Conservation (phyloP, 2,329 filamentous ascomycete genomes). For the Rhinocladiella mackenziei region DNA sequence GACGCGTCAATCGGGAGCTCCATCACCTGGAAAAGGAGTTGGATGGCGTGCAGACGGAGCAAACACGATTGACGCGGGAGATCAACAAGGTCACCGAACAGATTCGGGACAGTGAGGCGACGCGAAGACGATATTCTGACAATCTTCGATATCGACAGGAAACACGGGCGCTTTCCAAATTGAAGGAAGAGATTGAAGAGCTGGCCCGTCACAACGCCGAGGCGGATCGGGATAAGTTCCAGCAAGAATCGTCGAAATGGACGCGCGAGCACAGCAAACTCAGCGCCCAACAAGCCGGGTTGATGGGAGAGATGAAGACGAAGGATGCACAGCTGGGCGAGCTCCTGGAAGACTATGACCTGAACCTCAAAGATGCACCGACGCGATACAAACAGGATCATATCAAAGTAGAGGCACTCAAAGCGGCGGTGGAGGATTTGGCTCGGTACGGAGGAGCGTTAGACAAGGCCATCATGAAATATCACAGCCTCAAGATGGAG, state of each 20-base stretch:
- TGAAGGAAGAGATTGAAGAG: slow-evolving; percentile 66
- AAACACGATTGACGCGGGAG: slow-evolving; percentile 61
- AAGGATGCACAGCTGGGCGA: slow-evolving; percentile 76
- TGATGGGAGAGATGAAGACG: slow-evolving; percentile 74
- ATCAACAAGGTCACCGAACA: slow-evolving; percentile 75
- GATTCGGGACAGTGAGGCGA: slow-evolving; percentile 72
- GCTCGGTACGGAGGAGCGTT: slow-evolving; percentile 76
- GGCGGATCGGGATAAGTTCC: slow-evolving; percentile 73
- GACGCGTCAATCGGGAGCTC: slow-evolving; percentile 66
- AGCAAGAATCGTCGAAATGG: slow-evolving; percentile 62
- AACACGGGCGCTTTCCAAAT: slow-evolving; percentile 61
- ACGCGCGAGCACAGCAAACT: slow-evolving; percentile 66
- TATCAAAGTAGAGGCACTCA: slow-evolving; percentile 85
- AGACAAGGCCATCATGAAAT: slow-evolving; percentile 96
- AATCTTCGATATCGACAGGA: slow-evolving; percentile 83
- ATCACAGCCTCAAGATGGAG: slow-evolving; percentile 94
- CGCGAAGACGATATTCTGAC: slow-evolving; percentile 80
- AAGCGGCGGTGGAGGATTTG: slow-evolving; percentile 87
- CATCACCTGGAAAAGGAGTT: slow-evolving; percentile 64
- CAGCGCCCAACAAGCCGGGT: slow-evolving; percentile 66
- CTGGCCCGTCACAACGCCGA: slow-evolving; percentile 76
- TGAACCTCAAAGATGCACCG: slow-evolving; percentile 80
- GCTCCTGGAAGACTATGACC: slow-evolving; percentile 73
- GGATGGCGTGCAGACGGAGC: slow-evolving; percentile 61
- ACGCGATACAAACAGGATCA: slow-evolving; percentile 78